A percentile compares a stretch with the other conserved stretches of the same genome.
phyloP scores from a whole-genome alignment of 164 flowering plant species.

The Annona squamosa region DNA sequence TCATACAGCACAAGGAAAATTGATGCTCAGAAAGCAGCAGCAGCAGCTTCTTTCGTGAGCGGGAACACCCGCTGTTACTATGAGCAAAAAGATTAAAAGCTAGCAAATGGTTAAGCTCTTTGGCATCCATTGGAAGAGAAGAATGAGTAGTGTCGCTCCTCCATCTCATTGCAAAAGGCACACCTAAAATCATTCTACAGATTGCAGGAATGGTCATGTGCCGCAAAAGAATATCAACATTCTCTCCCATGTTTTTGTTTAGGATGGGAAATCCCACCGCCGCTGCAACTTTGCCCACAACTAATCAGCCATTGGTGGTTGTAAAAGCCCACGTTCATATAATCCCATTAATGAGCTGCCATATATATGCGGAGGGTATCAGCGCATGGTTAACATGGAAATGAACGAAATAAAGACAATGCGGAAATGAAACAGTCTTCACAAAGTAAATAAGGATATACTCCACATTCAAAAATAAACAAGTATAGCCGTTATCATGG shows the following conservation, averaged over 20 bases:
- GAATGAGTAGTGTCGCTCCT: neutral
- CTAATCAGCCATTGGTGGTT: neutral
- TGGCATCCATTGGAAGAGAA: slow-evolving; percentile 1
- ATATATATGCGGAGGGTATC: neutral
- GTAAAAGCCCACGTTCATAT: neutral
- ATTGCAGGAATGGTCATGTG: neutral
- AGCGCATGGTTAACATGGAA: neutral
- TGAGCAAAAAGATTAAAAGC: too few relatives aligned
- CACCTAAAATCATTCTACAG: neutral
- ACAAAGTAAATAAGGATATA: too few relatives aligned
- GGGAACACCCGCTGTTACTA: neutral
- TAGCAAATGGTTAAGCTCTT: neutral
- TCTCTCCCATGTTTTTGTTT: neutral
- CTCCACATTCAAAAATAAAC: too few relatives aligned
- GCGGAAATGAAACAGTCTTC: neutral
- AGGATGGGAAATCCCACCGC: neutral
- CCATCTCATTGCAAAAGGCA: neutral
- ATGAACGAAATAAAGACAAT: neutral
- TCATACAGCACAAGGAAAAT: neutral
- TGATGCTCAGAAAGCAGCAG: slow-evolving; percentile 1
- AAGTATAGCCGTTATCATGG: too few relatives aligned
- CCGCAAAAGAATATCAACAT: slow-evolving; percentile 5
- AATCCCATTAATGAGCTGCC: neutral
- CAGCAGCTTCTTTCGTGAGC: neutral
- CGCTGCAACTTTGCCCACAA: neutral